Evolutionary conservation across 352 stramenopile species (phyloP).

Genomic region (Globisporangium barbulae): DNA sequence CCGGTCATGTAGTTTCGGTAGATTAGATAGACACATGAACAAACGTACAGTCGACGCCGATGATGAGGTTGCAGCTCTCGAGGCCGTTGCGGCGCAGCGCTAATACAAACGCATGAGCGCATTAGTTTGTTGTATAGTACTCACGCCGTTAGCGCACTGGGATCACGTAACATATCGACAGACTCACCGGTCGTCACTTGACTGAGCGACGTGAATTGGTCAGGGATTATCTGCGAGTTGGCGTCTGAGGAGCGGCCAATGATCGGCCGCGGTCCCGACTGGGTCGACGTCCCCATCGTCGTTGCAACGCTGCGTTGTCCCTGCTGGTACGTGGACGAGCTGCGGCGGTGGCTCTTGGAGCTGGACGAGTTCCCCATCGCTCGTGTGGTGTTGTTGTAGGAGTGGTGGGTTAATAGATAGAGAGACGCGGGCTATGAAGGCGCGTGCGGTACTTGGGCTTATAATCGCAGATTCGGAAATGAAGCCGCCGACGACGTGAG

Average conservation of each 20-base stretch:
- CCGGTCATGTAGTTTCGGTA: background rate
- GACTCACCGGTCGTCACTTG: conserved; percentile 53
- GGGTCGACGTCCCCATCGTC: conserved; percentile 17
- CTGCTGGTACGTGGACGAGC: background rate
- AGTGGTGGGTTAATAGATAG: background rate
- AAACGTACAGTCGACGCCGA: conserved; percentile 82
- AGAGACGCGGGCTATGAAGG: no score
- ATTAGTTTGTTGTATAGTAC: background rate
- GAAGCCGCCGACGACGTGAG: background rate
- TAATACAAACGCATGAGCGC: background rate
- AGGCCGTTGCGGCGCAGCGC: conserved; percentile 72
- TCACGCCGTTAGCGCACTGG: background rate
- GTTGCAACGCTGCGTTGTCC: conserved; percentile 11
- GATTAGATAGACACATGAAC: background rate
- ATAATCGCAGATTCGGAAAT: conserved; percentile 5
- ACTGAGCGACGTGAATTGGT: conserved; percentile 64
- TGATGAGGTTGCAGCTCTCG: conserved; percentile 83
- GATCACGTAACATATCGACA: background rate
- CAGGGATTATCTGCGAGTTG: conserved; percentile 49
- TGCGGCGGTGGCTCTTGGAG: background rate
- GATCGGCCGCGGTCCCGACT: conserved; percentile 33
- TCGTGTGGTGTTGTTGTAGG: background rate
- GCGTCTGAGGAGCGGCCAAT: conserved; percentile 18
- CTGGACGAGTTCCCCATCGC: conserved; percentile 35
- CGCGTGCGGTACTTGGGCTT: background rate